These are phyloP conservation scores for Trametes elegans DNA, from an alignment of 768 basidiomycete species.

Conservation along the genomic window DNA sequence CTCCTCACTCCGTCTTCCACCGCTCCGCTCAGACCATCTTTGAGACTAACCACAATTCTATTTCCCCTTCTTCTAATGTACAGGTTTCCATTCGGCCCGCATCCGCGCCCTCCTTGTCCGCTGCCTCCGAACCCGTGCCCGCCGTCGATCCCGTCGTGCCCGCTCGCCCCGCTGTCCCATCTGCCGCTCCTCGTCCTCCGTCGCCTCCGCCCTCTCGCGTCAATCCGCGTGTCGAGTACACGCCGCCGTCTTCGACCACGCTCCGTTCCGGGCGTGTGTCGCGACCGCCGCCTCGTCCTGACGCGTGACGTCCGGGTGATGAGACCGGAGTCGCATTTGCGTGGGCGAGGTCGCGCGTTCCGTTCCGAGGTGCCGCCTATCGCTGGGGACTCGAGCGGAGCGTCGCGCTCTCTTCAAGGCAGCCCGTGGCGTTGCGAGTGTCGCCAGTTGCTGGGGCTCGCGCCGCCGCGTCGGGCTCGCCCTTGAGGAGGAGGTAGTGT, in stretches of 20 bases:
- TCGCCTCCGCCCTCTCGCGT: slow-evolving; percentile 1
- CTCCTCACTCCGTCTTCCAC: slow-evolving; percentile 24
- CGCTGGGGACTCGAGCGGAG: too few relatives aligned
- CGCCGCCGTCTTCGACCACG: slow-evolving; percentile 7
- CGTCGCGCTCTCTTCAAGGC: too few relatives aligned
- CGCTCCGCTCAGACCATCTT: not conserved
- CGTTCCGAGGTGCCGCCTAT: too few relatives aligned
- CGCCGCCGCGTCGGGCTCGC: too few relatives aligned
- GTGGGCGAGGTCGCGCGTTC: too few relatives aligned
- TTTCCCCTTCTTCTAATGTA: not conserved
- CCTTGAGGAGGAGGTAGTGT: too few relatives aligned
- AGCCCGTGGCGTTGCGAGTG: too few relatives aligned
- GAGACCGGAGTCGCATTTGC: too few relatives aligned
- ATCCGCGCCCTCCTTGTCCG: not conserved
- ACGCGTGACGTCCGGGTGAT: not conserved
- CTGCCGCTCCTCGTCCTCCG: not conserved
- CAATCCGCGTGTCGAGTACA: not conserved
- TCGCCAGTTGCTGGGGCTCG: too few relatives aligned
- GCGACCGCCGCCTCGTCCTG: slow-evolving; percentile 1
- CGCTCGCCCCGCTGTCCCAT: not conserved
- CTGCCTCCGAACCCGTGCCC: not conserved
- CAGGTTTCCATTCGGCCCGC: not conserved
- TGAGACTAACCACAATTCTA: not conserved
- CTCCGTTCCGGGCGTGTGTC: slow-evolving; percentile 10
- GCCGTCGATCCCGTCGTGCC: not conserved